Evolutionary conservation across 2,329 filamentous ascomycete genomes (phyloP), one percentile per base, ranked within the genome.

Genomic region (Colletotrichum sp.): DNA sequence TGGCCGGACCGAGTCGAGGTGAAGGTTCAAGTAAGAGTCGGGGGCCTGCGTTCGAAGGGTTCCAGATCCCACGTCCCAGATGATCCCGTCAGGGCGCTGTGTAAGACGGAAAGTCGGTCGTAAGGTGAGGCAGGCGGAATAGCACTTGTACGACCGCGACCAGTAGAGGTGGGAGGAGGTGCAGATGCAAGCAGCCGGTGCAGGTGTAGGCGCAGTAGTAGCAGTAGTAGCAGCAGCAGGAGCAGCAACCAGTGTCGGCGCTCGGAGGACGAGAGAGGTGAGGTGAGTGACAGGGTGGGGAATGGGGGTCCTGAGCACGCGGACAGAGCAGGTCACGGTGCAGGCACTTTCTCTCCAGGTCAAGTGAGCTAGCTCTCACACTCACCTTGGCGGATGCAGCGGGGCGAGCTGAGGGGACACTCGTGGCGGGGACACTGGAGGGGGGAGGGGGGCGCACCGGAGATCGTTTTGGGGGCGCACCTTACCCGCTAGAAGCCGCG

Each of bases 271-370:
- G 58, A 52, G 43, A 21, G n/a, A 52, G 43, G 43, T 52, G 43
- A 52, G n/a, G n/a, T 52, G 43, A 52, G n/a, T 52, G 43, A 52
- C n/a, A 52, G 43, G 43, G 43, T 52, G 43, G n/a, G 43, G n/a
- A 34, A 62, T 30, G 72, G 73, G 58, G 70, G 63, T 26, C 48
- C 73, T 68, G 73, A 75, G 69, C 73, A 75, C 73, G 73, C 73
- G 73, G 73, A 75, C 73, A 75, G 73, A 73, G 70, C 73, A 59
- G 58, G 34, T 58, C 32, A 43, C 43, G 43, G 43, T 52, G 43
- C 43, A 52, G 6, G 43, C n/a, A 21, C 43, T 52, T 21, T 52
- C n/a, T 21, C 43, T 24, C 43, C n/a, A 69, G 67, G 72, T 74
- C 72, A 74, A 71, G 72, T 74, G 67, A 71, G 71, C 24, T 24